Evolutionary conservation across 2,329 filamentous ascomycete species (phyloP).

Genomic region (Plectosphaerella cucumerina): DNA sequence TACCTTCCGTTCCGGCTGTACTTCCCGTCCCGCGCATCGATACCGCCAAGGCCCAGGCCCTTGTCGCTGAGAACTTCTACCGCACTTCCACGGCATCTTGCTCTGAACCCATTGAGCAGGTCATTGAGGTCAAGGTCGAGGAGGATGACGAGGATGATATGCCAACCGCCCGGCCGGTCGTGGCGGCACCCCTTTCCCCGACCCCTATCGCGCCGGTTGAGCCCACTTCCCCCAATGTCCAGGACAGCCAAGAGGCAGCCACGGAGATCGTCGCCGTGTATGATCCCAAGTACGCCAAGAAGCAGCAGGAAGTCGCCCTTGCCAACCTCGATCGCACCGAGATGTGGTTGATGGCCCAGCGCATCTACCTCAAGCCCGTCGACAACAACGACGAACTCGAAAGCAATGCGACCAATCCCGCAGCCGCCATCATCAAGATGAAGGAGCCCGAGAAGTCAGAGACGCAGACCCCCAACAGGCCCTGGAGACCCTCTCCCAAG

Average conservation of each 20-base stretch:
- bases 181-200: slow-evolving; percentile 21
- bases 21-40: neutral
- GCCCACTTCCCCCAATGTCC: slow-evolving; percentile 35
- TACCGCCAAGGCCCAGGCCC: slow-evolving; percentile 15
- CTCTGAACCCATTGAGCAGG: slow-evolving; percentile 57
- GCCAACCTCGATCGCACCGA: slow-evolving; percentile 82
- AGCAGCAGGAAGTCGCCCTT: slow-evolving; percentile 65
- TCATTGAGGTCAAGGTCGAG: slow-evolving; percentile 53
- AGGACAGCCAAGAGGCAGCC: slow-evolving; percentile 47
- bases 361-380: slow-evolving; percentile 68
- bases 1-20: slow-evolving; percentile 14
- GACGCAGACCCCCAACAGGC: slow-evolving; percentile 27
- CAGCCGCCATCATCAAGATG: neutral
- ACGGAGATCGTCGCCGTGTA: slow-evolving; percentile 67
- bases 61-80: slow-evolving; percentile 33
- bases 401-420: slow-evolving; percentile 2
- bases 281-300: slow-evolving; percentile 69
- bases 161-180: slow-evolving; percentile 57
- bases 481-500: slow-evolving; percentile 16
- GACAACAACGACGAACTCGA: slow-evolving; percentile 36
- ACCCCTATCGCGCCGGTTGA: slow-evolving; percentile 23
- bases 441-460: slow-evolving; percentile 29
- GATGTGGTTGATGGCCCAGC: slow-evolving; percentile 81
- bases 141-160: slow-evolving; percentile 56
- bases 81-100: slow-evolving; percentile 31